A percentile compares a stretch with the other conserved stretches of the same genome.
These are phyloP conservation scores for Termitomyces sp. DNA, from an alignment of 768 basidiomycete species.

Conservation along the genomic window DNA sequence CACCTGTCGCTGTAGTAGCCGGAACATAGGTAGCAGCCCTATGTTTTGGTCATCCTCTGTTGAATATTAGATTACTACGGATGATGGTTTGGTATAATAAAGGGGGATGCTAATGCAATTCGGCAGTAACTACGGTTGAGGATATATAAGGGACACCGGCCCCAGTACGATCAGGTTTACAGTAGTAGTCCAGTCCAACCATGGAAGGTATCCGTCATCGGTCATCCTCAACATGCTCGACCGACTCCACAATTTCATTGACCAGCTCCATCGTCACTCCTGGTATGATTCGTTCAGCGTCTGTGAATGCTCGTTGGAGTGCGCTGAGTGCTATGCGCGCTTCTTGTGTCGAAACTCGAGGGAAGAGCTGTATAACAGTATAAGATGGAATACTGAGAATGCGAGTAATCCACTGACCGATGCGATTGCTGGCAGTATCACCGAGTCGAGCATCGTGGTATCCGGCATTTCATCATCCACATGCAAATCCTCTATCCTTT, in stretches of 20 bases:
- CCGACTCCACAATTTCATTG: conserved; percentile 90
- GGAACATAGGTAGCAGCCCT: conserved; percentile 8
- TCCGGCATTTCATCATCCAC: conserved; percentile 63
- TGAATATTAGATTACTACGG: conserved; percentile 9
- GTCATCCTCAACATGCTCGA: conserved; percentile 84
- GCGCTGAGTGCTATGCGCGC: conserved; percentile 81
- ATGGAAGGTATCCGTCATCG: conserved; percentile 28
- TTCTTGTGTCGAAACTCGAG: conserved; percentile 89
- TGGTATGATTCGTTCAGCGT: conserved; percentile 93
- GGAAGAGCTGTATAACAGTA: conserved; percentile 61
- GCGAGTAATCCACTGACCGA: conserved; percentile 54
- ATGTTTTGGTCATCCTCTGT: background rate
- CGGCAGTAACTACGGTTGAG: conserved; percentile 1
- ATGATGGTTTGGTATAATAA: conserved; percentile 19
- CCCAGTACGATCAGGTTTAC: background rate
- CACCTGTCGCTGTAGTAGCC: conserved; percentile 15
- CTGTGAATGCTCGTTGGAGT: conserved; percentile 88
- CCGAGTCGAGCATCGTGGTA: conserved; percentile 93
- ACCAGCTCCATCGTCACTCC: conserved; percentile 91
- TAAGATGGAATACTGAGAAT: background rate
- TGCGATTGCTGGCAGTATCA: conserved; percentile 92
- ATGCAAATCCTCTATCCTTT: conserved; percentile 41
- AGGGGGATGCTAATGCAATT: conserved; percentile 1
- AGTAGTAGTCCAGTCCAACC: background rate
- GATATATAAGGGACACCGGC: conserved; percentile 10